Evolutionary conservation across 306 rosid genomes (phyloP).

Genomic region (Phaseolus lunatus): DNA sequence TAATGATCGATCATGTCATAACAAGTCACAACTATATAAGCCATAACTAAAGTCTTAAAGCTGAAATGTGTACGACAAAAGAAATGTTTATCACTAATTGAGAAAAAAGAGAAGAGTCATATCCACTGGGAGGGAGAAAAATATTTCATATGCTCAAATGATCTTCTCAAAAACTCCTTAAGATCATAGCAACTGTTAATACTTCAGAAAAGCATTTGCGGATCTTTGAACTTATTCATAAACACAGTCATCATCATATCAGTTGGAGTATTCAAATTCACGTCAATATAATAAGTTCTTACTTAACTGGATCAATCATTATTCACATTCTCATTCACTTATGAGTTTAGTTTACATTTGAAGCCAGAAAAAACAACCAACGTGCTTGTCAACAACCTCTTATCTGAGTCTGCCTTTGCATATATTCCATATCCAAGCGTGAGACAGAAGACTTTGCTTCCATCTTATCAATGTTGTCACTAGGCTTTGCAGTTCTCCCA

Average conservation of each 20-base stretch:
- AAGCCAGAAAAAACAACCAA: conserved; percentile 40
- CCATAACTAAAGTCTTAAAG: conserved; percentile 42
- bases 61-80: conserved; percentile 15
- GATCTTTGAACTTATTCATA: too few relatives aligned
- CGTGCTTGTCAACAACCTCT: conserved; percentile 47
- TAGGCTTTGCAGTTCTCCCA: background rate
- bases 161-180: too few relatives aligned
- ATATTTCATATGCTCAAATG: too few relatives aligned
- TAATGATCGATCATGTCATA: conserved; percentile 42
- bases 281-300: too few relatives aligned
- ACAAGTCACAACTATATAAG: conserved; percentile 34
- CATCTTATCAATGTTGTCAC: conserved; percentile 33
- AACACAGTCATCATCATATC: too few relatives aligned
- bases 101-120: background rate
- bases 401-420: conserved; percentile 7
- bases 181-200: too few relatives aligned
- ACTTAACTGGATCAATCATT: too few relatives aligned
- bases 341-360: background rate
- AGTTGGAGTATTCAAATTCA: too few relatives aligned
- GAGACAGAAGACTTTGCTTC: conserved; percentile 19
- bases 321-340: background rate
- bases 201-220: too few relatives aligned
- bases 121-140: conserved; percentile 12
- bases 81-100: background rate
- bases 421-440: conserved; percentile 31